Base-by-base conservation (phyloP, 1,284 basidiomycete species). In the Golubevia sp. region DNA sequence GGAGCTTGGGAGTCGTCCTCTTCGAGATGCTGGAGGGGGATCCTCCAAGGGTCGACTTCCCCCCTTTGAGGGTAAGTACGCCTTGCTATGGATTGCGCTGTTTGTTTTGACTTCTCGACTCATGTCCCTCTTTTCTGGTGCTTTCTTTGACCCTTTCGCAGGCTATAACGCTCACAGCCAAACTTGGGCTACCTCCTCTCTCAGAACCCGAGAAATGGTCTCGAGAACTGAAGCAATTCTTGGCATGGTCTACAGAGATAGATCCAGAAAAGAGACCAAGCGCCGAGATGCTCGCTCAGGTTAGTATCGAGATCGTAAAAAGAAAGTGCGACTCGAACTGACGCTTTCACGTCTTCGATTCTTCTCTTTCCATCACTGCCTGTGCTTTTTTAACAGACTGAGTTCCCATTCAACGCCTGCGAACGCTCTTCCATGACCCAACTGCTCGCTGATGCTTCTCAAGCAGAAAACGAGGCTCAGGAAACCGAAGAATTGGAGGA, bases 11-110 rank as follows among this genome's bases (percentile, higher is more conserved):
- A 23, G 72, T 71, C 18, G 66, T 74, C 34, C 59, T 76, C 53
- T 76, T 71, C 68, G 74, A 77, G 64, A 73, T 75, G 73, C 59
- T 73, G 44, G 74, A 76, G 44, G 75, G 75, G 15, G 66, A 74
- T 53, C 75, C 75, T n/a, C 75, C 75, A 5, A 64, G 74, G 0
- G 72, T 76, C 49, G 74, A 77, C 23, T 76, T 77, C 44, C 70
- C 74, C 2, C 70, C 75, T 27, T 38, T 72, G 55, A 60, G 74
- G 5, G 59, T 61, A 53, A 56, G 59, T 25, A 13, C 11, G 8
- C 1, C 11, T 2, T 8, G 53, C 15, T 1, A 21, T 1, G 44
- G n/a, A 1, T 55, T 59, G 58, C 34, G 15, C 21, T n/a, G n/a
- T n/a, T n/a, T n/a, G n/a, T n/a, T n/a, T n/a, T 49, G 48, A 49